These are phyloP conservation scores for Plasmodium falciparum DNA, from an alignment of 169 alveolate species.

Conservation along the genomic window DNA sequence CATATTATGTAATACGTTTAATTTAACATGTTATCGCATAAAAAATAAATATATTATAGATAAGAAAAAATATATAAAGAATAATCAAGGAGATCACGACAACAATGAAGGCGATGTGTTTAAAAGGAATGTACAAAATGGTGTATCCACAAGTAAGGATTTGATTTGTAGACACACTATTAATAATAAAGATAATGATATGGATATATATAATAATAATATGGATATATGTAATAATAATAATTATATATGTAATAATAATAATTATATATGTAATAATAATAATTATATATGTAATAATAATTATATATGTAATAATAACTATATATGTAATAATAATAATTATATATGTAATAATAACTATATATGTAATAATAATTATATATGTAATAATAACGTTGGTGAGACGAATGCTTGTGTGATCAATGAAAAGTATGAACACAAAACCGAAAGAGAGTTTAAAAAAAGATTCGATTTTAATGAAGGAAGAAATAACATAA, in stretches of 20 bases:
- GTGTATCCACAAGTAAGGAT: background rate
- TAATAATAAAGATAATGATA: background rate
- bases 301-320: too few species aligned
- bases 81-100: background rate
- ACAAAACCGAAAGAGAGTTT: background rate
- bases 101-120: background rate
- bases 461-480: background rate
- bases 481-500: background rate
- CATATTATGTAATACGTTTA: background rate
- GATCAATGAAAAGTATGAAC: background rate
- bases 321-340: background rate
- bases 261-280: background rate
- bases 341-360: too few species aligned
- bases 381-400: background rate
- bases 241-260: background rate
- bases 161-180: background rate
- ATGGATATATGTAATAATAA: background rate
- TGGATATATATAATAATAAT: background rate
- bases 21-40: constrained; percentile 27
- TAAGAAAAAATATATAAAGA: background rate
- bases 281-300: background rate
- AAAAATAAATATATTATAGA: background rate
- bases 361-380: background rate
- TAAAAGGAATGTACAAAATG: background rate
- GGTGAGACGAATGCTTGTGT: background rate